Conservation (phyloP, 495 filamentous ascomycete species). For the Tuber aestivum region DNA sequence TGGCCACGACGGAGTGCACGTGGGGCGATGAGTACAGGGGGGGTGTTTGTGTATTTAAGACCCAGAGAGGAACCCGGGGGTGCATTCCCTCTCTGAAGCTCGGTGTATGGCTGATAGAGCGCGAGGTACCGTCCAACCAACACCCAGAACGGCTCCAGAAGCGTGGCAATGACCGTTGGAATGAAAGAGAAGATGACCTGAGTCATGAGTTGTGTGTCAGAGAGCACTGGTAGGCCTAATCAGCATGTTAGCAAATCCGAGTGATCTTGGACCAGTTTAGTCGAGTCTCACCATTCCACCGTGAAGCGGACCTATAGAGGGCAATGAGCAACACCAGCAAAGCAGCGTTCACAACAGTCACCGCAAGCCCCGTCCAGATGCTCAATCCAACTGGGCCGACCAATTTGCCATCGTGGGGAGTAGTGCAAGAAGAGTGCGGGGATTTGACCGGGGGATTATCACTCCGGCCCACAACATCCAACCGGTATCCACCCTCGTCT, state of each 20-base stretch:
- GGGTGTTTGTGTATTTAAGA: slow-evolving; percentile 46
- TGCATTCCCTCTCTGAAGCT: slow-evolving; percentile 42
- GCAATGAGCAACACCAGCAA: slow-evolving; percentile 10
- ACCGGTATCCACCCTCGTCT: slow-evolving; percentile 12
- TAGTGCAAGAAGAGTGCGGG: neutral
- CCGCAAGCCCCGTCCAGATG: slow-evolving; percentile 5
- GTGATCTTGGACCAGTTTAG: neutral
- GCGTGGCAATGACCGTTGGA: slow-evolving; percentile 47
- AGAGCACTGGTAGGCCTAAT: slow-evolving; percentile 46
- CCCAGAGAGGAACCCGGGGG: slow-evolving; percentile 40
- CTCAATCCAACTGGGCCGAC: slow-evolving; percentile 10
- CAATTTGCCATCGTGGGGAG: no score
- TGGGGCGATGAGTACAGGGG: slow-evolving; percentile 47
- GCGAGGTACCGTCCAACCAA: slow-evolving; percentile 47
- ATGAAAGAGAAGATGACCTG: slow-evolving; percentile 48
- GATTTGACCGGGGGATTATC: neutral
- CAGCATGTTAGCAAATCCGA: neutral
- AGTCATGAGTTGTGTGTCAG: slow-evolving; percentile 41
- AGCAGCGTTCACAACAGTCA: neutral
- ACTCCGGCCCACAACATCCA: neutral
- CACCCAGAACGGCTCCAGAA: slow-evolving; percentile 49
- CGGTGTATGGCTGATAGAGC: slow-evolving; percentile 48
- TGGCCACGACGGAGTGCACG: slow-evolving; percentile 45
- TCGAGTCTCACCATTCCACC: slow-evolving; percentile 12
- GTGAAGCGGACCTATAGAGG: slow-evolving; percentile 12